Evolutionary conservation across 1,284 basidiomycete species (phyloP).

Genomic region (Anthracocystis panici-leucophaei): DNA sequence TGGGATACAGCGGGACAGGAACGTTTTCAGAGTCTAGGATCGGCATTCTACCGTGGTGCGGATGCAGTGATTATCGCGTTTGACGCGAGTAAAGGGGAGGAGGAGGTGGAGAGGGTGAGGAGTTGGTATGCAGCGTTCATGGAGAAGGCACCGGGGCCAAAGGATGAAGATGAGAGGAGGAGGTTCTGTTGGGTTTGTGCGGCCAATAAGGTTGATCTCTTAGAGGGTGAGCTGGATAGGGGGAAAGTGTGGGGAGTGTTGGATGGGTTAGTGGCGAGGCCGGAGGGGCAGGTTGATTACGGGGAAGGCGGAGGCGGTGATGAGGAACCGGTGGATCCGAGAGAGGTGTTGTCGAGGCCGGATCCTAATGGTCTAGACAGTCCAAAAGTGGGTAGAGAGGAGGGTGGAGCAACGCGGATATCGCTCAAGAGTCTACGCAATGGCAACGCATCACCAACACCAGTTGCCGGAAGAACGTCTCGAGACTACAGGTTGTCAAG

Average conservation of each 20-base stretch:
- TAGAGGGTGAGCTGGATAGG: constrained; percentile 10
- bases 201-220: constrained; percentile 57
- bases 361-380: constrained; percentile 27
- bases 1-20: constrained; percentile 66
- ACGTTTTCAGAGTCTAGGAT: constrained; percentile 63
- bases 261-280: constrained; percentile 22
- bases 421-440: constrained; percentile 2
- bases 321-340: constrained; percentile 33
- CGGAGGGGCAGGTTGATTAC: constrained; percentile 29
- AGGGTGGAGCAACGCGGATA: constrained; percentile 1
- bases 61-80: constrained; percentile 61
- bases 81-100: constrained; percentile 33
- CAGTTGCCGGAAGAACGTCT: background rate
- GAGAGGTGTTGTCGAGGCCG: constrained; percentile 37
- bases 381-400: background rate
- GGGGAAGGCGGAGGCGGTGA: constrained; percentile 24
- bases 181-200: constrained; percentile 63
- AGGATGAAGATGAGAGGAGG: constrained; percentile 31
- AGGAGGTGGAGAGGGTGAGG: constrained; percentile 22
- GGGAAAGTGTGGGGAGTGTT: constrained; percentile 22
- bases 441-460: constrained; percentile 12
- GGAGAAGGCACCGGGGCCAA: constrained; percentile 47
- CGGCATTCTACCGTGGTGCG: constrained; percentile 63
- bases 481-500: constrained; percentile 24
- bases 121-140: constrained; percentile 58